Base-by-base conservation (phyloP, 176 grass and related monocot genomes). In the Carex pumila region DNA sequence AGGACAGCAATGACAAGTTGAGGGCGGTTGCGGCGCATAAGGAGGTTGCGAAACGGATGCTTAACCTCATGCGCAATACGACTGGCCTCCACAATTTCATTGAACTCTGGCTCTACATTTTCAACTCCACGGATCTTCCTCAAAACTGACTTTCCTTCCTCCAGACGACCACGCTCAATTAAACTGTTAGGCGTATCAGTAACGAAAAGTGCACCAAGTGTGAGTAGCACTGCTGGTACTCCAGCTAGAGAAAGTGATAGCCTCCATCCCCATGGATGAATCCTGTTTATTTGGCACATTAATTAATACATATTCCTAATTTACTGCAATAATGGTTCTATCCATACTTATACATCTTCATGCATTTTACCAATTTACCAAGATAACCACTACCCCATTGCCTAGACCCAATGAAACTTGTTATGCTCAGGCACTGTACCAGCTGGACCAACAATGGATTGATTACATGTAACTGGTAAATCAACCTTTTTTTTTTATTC, bases 31-130 rank as follows among this genome's bases (percentile, higher is more conserved):
- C 86, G 88, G 60, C 92, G 94, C 53, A 61, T 39, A 12, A 94
- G 89, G 12, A 97, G 92, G 92, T 91, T 92, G 56, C 94, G 90
- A 89, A 97, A 97, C 2, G 94, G 94, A 86, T 97, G 94, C 89
- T 97, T 97, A 31, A 97, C 94, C 71, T 89, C 90, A 2, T 92
- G 89, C 8, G 94, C 90, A 6, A 86, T 34, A 63, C 89, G 92
- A 89, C 94, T 94, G 7, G 94, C 94, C 75, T 90, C 90, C 57
- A 94, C 59, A 78, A 97, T 97, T 91, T 94, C 92, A 53, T 94
- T 89, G 89, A 89, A 97, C 85, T 97, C 94, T 0, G 92, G 89
- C 7, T 92, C 94, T 34, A 97, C 90, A 81, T 97, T 97, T 7
- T 91, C 76, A 7, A 85, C 94, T 53, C 94, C 94, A 9, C 94